phyloP scores from a whole-genome alignment of 768 basidiomycete species.

The Naematelia encephala region DNA sequence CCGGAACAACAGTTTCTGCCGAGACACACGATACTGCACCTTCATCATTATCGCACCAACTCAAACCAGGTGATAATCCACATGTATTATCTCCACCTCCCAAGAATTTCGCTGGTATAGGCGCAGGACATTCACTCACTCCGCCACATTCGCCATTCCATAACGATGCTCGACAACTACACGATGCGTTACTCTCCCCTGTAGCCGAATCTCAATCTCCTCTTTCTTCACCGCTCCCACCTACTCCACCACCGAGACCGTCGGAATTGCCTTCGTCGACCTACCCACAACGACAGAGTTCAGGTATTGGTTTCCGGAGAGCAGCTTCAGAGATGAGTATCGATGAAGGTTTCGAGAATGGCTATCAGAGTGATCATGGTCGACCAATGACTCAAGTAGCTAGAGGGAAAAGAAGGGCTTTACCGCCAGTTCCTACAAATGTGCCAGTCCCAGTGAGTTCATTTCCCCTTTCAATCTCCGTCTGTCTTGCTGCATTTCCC shows the following conservation, averaged over 20 bases:
- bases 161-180: slow-evolving; percentile 11
- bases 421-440: slow-evolving; percentile 25
- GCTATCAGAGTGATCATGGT: background rate
- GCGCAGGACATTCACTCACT: slow-evolving; percentile 41
- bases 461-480: background rate
- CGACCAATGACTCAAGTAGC: slow-evolving; percentile 3
- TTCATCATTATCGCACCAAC: slow-evolving; percentile 19
- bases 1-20: slow-evolving; percentile 11
- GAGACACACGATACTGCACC: slow-evolving; percentile 18
- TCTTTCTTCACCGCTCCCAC: slow-evolving; percentile 1
- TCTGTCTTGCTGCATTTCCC: background rate
- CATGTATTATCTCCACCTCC: slow-evolving; percentile 6
- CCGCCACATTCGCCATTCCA: slow-evolving; percentile 36
- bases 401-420: slow-evolving; percentile 20
- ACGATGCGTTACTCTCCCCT: slow-evolving; percentile 17
- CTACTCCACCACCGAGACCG: slow-evolving; percentile 22
- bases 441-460: slow-evolving; percentile 27
- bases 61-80: slow-evolving; percentile 23
- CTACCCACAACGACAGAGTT: slow-evolving; percentile 9
- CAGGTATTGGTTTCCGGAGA: slow-evolving; percentile 4
- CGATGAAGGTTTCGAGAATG: slow-evolving; percentile 7
- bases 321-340: slow-evolving; percentile 1
- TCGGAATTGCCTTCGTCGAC: slow-evolving; percentile 20
- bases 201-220: slow-evolving; percentile 9
- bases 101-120: slow-evolving; percentile 32